Base-by-base conservation (phyloP, 2,329 filamentous ascomycete species). In the Neoscytalidium dimidiatum region DNA sequence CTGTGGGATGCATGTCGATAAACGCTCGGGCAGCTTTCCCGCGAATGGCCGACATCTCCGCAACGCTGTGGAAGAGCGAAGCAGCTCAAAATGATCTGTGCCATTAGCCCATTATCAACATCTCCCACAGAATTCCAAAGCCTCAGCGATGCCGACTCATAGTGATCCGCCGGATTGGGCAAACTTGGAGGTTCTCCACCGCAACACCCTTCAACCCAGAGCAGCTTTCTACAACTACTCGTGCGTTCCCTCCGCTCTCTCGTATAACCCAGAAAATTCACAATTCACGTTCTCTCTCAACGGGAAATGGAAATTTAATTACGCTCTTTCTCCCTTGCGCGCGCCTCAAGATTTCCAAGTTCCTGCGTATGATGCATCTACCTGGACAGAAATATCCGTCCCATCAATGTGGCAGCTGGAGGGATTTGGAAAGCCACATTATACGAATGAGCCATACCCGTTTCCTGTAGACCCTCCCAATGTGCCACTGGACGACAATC, bases 371-470 rank as follows among this genome's bases (percentile, higher is more conserved):
- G 75, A 80, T 66, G 73, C 69, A n/a, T 73, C 75, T 3, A 69
- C 71, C 71, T 86, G 85, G 81, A 75, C 78, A 21, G 78, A 84
- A 41, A 86, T 90, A 41, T 70, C 82, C 11, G 89, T 91, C 0
- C 89, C 89, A 0, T 86, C 86, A 3, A 86, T 88, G 71, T 92
- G 89, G 89, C 89, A 91, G 74, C 78, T 90, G 4, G 86, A 91
- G 74, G 89, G 88, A 28, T 86, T 88, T 71, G 88, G 88, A 13
- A 80, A 80, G 58, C 89, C 89, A 0, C 86, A 88, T 68, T 91
- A 92, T 71, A 91, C 88, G 9, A 92, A 91, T 68, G 82, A 88
- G 28, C 81, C 86, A 58, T 91, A 84, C 66, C 88, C 88, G 0
- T 87, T 91, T 65, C 88, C 87, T 0, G 85, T 88, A 1, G 84